phyloP scores from a whole-genome alignment of 768 basidiomycete species.

The Suillus decipiens region DNA sequence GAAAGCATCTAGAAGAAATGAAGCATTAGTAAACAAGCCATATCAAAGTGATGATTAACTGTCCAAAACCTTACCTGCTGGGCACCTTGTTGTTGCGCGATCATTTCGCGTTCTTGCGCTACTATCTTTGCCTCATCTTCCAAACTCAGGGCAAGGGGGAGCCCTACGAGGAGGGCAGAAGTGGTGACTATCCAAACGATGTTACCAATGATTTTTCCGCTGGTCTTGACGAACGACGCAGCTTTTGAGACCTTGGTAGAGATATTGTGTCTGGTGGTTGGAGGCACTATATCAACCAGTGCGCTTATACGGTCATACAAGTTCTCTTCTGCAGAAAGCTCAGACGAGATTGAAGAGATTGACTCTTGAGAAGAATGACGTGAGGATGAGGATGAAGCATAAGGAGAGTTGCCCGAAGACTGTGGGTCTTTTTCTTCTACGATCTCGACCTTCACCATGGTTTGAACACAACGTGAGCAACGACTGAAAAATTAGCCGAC shows the following conservation, averaged over 20 bases:
- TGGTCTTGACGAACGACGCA: conserved; percentile 62
- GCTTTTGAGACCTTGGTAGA: conserved; percentile 60
- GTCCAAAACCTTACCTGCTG: conserved; percentile 65
- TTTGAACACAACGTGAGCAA: conserved; percentile 13
- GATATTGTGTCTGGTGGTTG: conserved; percentile 81
- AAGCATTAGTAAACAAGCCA: conserved; percentile 15
- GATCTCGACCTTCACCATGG: conserved; percentile 94
- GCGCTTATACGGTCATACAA: conserved; percentile 86
- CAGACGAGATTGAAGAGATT: conserved; percentile 79
- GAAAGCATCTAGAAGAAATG: conserved; percentile 64
- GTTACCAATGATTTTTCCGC: conserved; percentile 77
- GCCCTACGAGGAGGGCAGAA: conserved; percentile 87
- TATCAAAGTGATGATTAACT: conserved; percentile 9
- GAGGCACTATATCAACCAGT: conserved; percentile 95
- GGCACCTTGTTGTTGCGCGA: conserved; percentile 90
- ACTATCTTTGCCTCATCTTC: conserved; percentile 97
- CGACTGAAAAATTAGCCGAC: conserved; percentile 14
- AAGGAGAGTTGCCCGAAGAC: conserved; percentile 57
- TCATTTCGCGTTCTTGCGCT: conserved; percentile 91
- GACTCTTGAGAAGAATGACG: conserved; percentile 68
- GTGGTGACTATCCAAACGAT: conserved; percentile 95
- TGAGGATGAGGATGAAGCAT: conserved; percentile 73
- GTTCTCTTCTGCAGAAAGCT: conserved; percentile 74
- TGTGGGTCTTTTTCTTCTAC: conserved; percentile 78
- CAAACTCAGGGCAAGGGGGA: conserved; percentile 89